phyloP scores from a whole-genome alignment of 495 filamentous ascomycete genomes.

The Terfezia boudieri region DNA sequence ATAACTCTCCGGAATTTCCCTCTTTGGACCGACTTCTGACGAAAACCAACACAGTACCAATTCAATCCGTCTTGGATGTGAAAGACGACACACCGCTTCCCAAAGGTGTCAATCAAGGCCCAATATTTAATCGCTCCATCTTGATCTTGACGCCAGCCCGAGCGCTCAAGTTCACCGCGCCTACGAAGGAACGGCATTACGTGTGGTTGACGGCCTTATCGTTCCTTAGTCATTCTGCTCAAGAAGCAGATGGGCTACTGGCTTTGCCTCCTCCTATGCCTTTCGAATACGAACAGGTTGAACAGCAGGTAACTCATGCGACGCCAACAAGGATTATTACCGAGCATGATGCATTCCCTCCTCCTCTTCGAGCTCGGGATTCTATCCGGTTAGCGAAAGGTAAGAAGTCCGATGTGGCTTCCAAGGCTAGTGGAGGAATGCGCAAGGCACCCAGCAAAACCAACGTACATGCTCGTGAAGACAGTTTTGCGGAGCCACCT shows the following conservation, averaged over 20 bases:
- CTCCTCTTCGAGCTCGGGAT: conserved; percentile 33
- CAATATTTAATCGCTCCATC: conserved; percentile 78
- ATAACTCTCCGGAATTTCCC: conserved; percentile 13
- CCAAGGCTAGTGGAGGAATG: conserved; percentile 13
- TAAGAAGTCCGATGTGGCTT: conserved; percentile 25
- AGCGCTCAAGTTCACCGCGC: conserved; percentile 86
- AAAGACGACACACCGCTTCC: conserved; percentile 82
- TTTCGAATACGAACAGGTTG: conserved; percentile 18
- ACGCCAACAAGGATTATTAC: conserved; percentile 1
- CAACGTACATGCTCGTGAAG: conserved; percentile 12
- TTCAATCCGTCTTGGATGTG: conserved; percentile 91
- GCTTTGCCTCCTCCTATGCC: conserved; percentile 28
- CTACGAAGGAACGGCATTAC: conserved; percentile 66
- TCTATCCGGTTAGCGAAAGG: conserved; percentile 78
- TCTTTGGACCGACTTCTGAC: neutral
- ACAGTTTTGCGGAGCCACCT: conserved; percentile 50
- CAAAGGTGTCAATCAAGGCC: conserved; percentile 32
- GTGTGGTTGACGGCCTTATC: conserved; percentile 87
- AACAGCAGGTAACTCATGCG: conserved; percentile 24
- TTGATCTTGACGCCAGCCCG: conserved; percentile 81
- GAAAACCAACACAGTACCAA: conserved; percentile 40
- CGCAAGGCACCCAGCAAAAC: neutral
- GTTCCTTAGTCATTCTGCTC: conserved; percentile 71
- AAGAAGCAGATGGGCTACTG: conserved; percentile 46
- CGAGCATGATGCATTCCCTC: conserved; percentile 16